These are phyloP conservation scores for Colletotrichum gigasporum DNA, from an alignment of 2,329 filamentous ascomycete species.

Conservation along the genomic window DNA sequence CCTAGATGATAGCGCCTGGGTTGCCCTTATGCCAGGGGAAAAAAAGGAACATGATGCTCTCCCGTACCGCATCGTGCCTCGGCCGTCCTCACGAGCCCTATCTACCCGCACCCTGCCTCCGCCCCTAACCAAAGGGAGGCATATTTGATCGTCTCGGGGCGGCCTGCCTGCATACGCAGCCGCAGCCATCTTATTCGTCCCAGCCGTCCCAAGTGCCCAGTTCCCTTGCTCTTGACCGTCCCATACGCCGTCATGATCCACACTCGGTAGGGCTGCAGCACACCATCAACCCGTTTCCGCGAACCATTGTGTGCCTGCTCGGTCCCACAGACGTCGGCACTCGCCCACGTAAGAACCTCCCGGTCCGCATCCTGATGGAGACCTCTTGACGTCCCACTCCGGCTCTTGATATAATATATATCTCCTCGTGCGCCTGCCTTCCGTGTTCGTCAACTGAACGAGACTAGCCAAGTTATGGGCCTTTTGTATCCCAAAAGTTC, in stretches of 20 bases:
- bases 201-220: background rate
- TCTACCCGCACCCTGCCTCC: constrained; percentile 25
- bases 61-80: constrained; percentile 3
- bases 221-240: constrained; percentile 9
- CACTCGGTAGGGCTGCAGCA: constrained; percentile 28
- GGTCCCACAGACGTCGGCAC: constrained; percentile 9
- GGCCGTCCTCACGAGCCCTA: background rate
- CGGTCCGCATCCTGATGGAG: constrained; percentile 7
- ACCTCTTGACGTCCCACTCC: constrained; percentile 1
- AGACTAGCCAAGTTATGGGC: background rate
- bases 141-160: constrained; percentile 27
- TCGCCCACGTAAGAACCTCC: constrained; percentile 23
- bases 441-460: background rate
- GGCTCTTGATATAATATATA: constrained; percentile 16
- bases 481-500: background rate
- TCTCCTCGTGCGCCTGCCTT: background rate
- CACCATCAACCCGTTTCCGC: constrained; percentile 24
- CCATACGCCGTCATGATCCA: constrained; percentile 14
- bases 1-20: constrained; percentile 11
- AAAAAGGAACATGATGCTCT: background rate
- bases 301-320: constrained; percentile 15
- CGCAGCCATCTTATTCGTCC: constrained; percentile 23
- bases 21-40: constrained; percentile 6
- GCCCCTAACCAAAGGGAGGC: constrained; percentile 21
- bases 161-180: constrained; percentile 27